These are phyloP conservation scores for Ceratobasidium sp. DNA, from an alignment of 1,284 basidiomycete species.

Conservation along the genomic window DNA sequence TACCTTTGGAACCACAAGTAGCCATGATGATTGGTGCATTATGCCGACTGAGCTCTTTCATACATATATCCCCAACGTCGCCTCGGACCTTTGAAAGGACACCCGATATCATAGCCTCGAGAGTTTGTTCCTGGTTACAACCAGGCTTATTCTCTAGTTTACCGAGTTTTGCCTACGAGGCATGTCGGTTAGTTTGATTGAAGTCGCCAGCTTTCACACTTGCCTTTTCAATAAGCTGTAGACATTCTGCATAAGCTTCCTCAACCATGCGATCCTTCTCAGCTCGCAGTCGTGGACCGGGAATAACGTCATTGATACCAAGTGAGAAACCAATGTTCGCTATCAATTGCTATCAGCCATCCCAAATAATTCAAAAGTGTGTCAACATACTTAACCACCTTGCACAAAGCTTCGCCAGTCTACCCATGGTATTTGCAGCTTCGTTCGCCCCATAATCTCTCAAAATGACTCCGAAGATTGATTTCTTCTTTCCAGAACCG, in stretches of 20 bases:
- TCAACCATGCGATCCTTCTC: slow-evolving; percentile 91
- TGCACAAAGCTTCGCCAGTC: slow-evolving; percentile 94
- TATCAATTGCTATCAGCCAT: slow-evolving; percentile 48
- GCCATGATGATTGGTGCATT: slow-evolving; percentile 99
- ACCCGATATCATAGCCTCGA: slow-evolving; percentile 94
- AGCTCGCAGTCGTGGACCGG: slow-evolving; percentile 79
- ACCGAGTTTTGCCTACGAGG: slow-evolving; percentile 79
- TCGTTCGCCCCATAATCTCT: slow-evolving; percentile 96
- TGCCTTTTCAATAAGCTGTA: slow-evolving; percentile 78
- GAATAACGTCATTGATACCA: slow-evolving; percentile 98
- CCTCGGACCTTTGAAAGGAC: slow-evolving; percentile 95
- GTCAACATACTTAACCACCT: slow-evolving; percentile 80
- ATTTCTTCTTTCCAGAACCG: slow-evolving; percentile 99
- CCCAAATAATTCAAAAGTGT: background rate
- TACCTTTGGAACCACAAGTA: slow-evolving; percentile 98
- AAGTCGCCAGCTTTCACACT: background rate
- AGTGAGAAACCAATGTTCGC: slow-evolving; percentile 98
- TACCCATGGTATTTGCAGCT: slow-evolving; percentile 95
- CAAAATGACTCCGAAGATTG: slow-evolving; percentile 97
- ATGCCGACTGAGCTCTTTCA: slow-evolving; percentile 94
- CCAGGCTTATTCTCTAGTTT: slow-evolving; percentile 95
- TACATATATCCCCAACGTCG: slow-evolving; percentile 96
- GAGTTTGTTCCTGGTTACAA: slow-evolving; percentile 95
- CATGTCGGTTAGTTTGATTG: background rate
- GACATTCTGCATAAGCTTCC: slow-evolving; percentile 87